Base-by-base conservation (phyloP, 2,329 filamentous ascomycete species). In the Colletotrichum spaethianum region DNA sequence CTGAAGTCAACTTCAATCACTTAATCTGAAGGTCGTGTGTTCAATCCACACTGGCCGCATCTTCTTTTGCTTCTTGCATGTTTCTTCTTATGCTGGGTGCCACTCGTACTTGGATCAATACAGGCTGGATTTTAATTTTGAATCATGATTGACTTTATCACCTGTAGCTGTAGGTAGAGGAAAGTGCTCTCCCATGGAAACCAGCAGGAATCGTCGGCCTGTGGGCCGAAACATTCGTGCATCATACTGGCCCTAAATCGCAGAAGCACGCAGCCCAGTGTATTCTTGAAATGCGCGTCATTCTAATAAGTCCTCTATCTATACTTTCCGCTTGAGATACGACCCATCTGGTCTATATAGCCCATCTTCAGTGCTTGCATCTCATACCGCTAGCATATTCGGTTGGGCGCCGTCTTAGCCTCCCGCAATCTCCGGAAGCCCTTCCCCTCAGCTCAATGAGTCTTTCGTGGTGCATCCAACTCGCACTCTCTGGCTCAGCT, bases 21-120 rank as follows among this genome's bases (percentile, higher is more conserved):
- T 57, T 70, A 70, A 70, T 70, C 68, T 70, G 68, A 70, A 70
- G 68, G 68, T 70, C 68, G 62, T 70, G 68, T 70, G 67, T 70
- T 70, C 68, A 70, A 70, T 70, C 68, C 68, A 70, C 68, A 70
- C 68, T 70, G 68, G 63, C 68, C 63, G 68, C 68, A 70, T 23
- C 0, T 0, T 1, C 3, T 72, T 70, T 70, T 64, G 20, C 20
- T 2, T 18, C 59, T 63, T 59, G 7, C 6, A 50, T 23, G 5
- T 28, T 14, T 8, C 9, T n/a, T 0, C 46, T 4, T 4, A n/a
- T n/a, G n/a, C n/a, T n/a, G n/a, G n/a, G n/a, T n/a, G n/a, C n/a
- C n/a, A n/a, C n/a, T n/a, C n/a, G n/a, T n/a, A n/a, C n/a, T n/a
- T n/a, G n/a, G n/a, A n/a, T n/a, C n/a, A n/a, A n/a, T n/a, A n/a